Percentiles rank a stretch among this genome's conserved stretches.
Conservation (phyloP, 352 stramenopile genomes). For the Globisporangium nodosum region DNA sequence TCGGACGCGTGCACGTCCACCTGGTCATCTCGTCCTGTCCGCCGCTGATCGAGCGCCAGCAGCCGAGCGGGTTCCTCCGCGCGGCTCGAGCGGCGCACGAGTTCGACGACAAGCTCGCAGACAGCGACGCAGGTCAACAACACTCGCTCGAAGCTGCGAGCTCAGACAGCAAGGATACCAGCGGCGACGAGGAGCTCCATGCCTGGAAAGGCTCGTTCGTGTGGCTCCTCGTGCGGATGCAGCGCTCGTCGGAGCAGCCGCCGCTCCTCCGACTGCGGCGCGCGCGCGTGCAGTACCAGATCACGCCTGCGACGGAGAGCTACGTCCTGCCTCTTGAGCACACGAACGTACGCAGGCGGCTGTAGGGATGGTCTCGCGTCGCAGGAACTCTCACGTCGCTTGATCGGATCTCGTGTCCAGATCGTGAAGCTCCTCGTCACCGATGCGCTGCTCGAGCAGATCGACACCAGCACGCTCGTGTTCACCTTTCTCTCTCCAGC, state of each 20-base stretch:
- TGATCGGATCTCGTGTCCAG: constrained; percentile 10
- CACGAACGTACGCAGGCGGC: constrained; percentile 32
- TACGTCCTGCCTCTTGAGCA: constrained; percentile 46
- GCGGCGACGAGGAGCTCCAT: constrained; percentile 11
- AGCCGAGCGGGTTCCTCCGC: constrained; percentile 33
- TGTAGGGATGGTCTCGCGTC: not conserved
- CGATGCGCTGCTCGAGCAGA: constrained; percentile 36
- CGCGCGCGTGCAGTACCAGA: constrained; percentile 46
- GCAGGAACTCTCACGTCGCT: not conserved
- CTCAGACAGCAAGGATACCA: not conserved
- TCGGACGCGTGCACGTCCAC: constrained; percentile 38
- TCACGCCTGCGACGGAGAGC: constrained; percentile 43
- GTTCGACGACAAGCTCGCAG: constrained; percentile 7
- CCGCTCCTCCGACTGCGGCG: constrained; percentile 1
- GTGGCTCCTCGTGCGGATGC: constrained; percentile 44
- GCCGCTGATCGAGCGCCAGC: constrained; percentile 27
- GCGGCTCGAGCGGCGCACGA: constrained; percentile 12
- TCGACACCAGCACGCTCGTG: constrained; percentile 30
- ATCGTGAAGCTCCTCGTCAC: constrained; percentile 50
- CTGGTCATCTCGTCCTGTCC: constrained; percentile 26
- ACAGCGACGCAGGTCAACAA: not conserved
- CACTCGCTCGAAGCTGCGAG: not conserved
- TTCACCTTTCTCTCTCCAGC: constrained; percentile 35
- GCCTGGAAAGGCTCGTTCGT: constrained; percentile 29
- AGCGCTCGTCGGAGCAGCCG: constrained; percentile 9